Evolutionary conservation across 2,329 filamentous ascomycete species (phyloP).

Genomic region (Escovopsis sp.): DNA sequence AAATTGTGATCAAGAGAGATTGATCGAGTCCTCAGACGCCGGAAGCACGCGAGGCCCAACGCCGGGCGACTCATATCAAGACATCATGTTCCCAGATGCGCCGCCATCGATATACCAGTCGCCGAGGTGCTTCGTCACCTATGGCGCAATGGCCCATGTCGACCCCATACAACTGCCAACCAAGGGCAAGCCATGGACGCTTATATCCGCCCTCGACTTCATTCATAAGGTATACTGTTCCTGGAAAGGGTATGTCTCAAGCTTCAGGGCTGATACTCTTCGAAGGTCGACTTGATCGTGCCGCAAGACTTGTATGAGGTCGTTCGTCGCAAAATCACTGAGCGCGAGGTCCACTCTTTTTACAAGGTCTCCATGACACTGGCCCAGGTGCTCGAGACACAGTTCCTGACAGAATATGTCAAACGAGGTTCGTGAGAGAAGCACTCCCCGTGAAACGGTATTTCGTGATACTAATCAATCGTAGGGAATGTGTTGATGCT

Average conservation of each 20-base stretch:
- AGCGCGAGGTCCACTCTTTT: conserved; percentile 33
- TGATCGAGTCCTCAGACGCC: too few species aligned
- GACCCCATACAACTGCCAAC: conserved; percentile 54
- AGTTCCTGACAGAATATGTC: conserved; percentile 74
- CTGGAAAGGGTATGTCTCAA: background rate
- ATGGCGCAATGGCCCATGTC: conserved; percentile 53
- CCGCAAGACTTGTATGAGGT: conserved; percentile 46
- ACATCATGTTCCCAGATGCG: conserved; percentile 30
- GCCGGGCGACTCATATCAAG: background rate
- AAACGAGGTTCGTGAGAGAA: conserved; percentile 46
- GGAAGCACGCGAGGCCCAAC: too few species aligned
- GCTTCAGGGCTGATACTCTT: background rate
- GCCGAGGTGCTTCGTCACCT: conserved; percentile 61
- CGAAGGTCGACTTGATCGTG: conserved; percentile 54
- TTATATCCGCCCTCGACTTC: conserved; percentile 50
- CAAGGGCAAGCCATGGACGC: conserved; percentile 64
- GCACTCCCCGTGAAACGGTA: background rate
- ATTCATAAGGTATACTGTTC: conserved; percentile 44
- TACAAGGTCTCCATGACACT: conserved; percentile 59
- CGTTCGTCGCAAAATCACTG: conserved; percentile 35
- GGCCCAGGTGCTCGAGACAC: conserved; percentile 52
- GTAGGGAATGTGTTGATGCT: conserved; percentile 69
- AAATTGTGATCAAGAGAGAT: too few species aligned
- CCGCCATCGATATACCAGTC: conserved; percentile 34
- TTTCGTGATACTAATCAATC: background rate